phyloP scores from a whole-genome alignment of 305 asterid genomes.

The Plantago rigida region DNA sequence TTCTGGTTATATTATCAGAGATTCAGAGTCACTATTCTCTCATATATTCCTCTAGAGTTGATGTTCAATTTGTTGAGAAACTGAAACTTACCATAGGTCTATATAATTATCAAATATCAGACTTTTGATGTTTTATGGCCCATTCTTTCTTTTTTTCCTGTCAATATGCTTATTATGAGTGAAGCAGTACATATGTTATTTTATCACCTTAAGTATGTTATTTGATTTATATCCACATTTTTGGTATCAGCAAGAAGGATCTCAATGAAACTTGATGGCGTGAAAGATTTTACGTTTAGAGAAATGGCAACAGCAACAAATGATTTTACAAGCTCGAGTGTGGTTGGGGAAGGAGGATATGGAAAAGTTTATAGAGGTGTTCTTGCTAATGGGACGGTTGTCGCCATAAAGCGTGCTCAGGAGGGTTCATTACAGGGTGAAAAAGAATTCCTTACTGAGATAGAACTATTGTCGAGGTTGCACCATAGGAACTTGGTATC shows the following conservation, averaged over 20 bases:
- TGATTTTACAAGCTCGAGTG: conserved; percentile 44
- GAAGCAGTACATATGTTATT: conserved; percentile 8
- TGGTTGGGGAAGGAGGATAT: conserved; percentile 88
- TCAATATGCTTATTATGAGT: too few species aligned
- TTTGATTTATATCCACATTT: conserved; percentile 16
- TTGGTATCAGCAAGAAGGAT: conserved; percentile 53
- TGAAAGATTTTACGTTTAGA: conserved; percentile 58
- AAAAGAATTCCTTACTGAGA: conserved; percentile 89
- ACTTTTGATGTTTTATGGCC: too few species aligned
- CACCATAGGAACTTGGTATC: conserved; percentile 91
- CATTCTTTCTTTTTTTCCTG: too few species aligned
- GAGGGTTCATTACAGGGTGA: conserved; percentile 94
- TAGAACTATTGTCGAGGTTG: conserved; percentile 73
- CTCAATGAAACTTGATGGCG: conserved; percentile 78
- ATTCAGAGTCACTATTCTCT: too few species aligned
- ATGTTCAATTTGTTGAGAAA: too few species aligned
- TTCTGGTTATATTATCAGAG: neutral
- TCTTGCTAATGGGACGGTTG: conserved; percentile 65
- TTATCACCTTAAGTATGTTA: conserved; percentile 1
- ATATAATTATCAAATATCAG: too few species aligned
- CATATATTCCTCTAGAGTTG: too few species aligned
- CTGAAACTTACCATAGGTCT: too few species aligned
- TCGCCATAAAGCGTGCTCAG: conserved; percentile 87
- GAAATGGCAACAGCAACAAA: conserved; percentile 70
- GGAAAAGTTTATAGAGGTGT: conserved; percentile 82